Conservation (phyloP, 139 green algal species). For the Penium margaritaceum region DNA sequence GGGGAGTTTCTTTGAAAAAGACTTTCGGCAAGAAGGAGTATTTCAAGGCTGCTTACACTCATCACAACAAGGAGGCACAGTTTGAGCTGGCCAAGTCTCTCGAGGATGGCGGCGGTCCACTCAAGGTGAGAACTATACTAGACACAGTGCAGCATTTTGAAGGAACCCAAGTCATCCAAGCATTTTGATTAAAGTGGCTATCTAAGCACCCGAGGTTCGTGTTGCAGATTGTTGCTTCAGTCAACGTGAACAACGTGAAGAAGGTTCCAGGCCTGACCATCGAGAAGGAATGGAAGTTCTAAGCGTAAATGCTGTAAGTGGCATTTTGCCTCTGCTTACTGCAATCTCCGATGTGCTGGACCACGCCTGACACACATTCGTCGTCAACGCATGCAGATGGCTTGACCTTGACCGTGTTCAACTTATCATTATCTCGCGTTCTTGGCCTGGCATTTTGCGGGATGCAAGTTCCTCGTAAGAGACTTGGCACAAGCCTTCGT, state of each 20-base stretch:
- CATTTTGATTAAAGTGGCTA: background rate
- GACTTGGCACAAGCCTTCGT: too few species aligned
- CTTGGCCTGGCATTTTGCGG: too few species aligned
- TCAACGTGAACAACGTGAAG: background rate
- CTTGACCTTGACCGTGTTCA: too few species aligned
- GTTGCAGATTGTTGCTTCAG: background rate
- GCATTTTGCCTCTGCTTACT: too few species aligned
- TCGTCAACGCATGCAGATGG: too few species aligned
- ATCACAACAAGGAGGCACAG: background rate
- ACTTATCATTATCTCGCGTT: too few species aligned
- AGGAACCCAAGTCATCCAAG: background rate
- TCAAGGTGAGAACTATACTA: background rate
- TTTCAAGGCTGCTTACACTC: background rate
- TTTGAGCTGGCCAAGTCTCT: background rate
- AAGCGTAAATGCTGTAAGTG: background rate
- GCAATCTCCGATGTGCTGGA: too few species aligned
- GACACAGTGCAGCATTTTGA: background rate
- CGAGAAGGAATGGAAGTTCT: constrained; percentile 12
- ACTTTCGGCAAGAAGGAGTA: background rate
- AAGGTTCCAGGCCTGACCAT: background rate
- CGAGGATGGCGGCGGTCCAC: background rate
- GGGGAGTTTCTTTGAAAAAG: background rate
- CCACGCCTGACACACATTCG: too few species aligned
- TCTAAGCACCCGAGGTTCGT: too few species aligned
- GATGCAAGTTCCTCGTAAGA: too few species aligned